Conservation (phyloP, 73 alveolate genomes). For the Breviolum minutum region DNA sequence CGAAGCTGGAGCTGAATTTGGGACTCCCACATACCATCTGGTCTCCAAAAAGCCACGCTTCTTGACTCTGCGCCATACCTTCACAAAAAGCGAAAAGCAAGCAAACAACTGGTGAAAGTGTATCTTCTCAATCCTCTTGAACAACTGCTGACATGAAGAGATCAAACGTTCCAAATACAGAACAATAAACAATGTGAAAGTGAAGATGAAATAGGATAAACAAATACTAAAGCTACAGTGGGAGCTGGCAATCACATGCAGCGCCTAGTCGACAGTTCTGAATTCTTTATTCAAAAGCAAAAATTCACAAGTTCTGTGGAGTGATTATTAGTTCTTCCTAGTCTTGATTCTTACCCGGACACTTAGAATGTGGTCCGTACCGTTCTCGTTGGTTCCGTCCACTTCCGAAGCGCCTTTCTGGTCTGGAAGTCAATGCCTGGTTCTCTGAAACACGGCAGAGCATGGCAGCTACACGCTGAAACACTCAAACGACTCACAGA, state of each 20-base stretch:
- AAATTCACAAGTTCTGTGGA: too few species aligned
- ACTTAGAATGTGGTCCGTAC: too few species aligned
- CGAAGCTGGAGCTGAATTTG: too few species aligned
- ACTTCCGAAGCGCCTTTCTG: slow-evolving; percentile 18
- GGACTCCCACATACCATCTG: slow-evolving; percentile 49
- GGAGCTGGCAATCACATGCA: too few species aligned
- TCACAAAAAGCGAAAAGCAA: background rate
- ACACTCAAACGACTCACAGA: background rate
- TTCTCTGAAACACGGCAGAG: background rate
- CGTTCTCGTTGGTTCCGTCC: background rate
- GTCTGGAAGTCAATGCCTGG: slow-evolving; percentile 73
- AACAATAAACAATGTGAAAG: too few species aligned
- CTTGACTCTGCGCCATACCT: slow-evolving; percentile 94
- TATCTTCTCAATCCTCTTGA: background rate
- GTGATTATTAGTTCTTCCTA: too few species aligned
- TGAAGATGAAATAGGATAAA: too few species aligned
- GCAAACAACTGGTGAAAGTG: background rate
- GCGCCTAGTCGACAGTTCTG: too few species aligned
- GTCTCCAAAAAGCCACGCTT: slow-evolving; percentile 76
- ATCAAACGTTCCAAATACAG: background rate
- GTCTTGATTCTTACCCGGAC: too few species aligned
- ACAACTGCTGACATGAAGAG: background rate
- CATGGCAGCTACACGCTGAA: background rate
- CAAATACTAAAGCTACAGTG: too few species aligned
- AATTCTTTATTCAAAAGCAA: too few species aligned